Evolutionary conservation across 768 basidiomycete genomes (phyloP), one percentile per base, ranked within the genome.

Genomic region (Ephemerocybe angulata): DNA sequence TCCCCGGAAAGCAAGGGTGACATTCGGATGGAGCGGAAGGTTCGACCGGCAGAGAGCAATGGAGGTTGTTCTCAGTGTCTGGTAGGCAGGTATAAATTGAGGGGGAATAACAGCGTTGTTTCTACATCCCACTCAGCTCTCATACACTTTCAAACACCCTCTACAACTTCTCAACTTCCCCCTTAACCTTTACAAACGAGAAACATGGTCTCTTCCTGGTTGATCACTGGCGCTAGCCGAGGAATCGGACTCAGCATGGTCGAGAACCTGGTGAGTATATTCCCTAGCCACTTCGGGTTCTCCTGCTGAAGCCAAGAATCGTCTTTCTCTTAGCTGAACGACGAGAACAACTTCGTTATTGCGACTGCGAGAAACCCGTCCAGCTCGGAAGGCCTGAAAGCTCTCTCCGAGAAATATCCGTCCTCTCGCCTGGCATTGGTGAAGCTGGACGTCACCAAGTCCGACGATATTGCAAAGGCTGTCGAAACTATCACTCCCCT

Each of bases 221-320:
- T 65, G 52, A 63, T 63, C 57, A 65, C 64, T 41, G 65, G 65
- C 37, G 60, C 63, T n/a, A 59, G 56, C 56, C 58, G 63, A 30
- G 65, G 65, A 47, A 64, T 66, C 28, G 65, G 65, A 27, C 38
- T 63, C 29, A 24, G 52, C 40, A 58, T 55, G 22, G 62, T 62
- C 37, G 37, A 59, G 35, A 24, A 46, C 25, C 40, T 66, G 49
- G 65, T 66, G 35, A 21, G 60, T 40, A 38, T 40, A 22, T 17
- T 13, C 7, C 12, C 3, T 10, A 10, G 40, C 28, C 2, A 22
- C 37, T n/a, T 19, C 15, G 28, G 1, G 19, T 35, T 19, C 42
- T n/a, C n/a, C n/a, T n/a, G n/a, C 42, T n/a, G 51, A 19, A 13
- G 27, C n/a, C n/a, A n/a, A n/a, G 33, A 49, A 5, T 29, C 47